A percentile compares a stretch with the other conserved stretches of the same genome.
These are phyloP conservation scores for Nigrospora oryzae DNA, from an alignment of 2,329 filamentous ascomycete species.

Conservation along the genomic window DNA sequence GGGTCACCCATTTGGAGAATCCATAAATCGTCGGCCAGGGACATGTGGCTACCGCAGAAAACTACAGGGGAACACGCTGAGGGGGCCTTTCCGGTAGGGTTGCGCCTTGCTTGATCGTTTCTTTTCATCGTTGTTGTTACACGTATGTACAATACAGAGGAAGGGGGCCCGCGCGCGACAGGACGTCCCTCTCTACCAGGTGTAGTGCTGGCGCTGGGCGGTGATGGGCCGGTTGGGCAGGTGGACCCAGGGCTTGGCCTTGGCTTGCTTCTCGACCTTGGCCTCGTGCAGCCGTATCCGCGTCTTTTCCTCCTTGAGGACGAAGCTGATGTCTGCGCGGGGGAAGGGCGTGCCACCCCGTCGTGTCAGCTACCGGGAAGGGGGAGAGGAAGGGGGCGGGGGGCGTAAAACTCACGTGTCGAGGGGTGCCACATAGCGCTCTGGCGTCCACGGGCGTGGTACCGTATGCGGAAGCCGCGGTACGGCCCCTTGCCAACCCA, in stretches of 20 bases:
- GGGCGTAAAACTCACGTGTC: conserved; percentile 53
- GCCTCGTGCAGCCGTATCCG: conserved; percentile 74
- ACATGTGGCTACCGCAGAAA: too few relatives aligned
- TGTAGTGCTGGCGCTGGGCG: conserved; percentile 81
- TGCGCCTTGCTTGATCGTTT: too few relatives aligned
- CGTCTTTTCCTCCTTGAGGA: conserved; percentile 92
- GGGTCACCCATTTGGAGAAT: too few relatives aligned
- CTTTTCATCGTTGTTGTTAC: not conserved
- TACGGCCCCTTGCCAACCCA: conserved; percentile 78
- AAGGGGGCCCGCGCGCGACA: not conserved
- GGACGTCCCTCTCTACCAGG: conserved; percentile 56
- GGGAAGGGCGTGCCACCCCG: too few relatives aligned
- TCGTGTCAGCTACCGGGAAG: too few relatives aligned
- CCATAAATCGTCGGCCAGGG: too few relatives aligned
- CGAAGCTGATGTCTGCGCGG: conserved; percentile 59
- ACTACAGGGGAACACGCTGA: too few relatives aligned
- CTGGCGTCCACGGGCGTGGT: conserved; percentile 67
- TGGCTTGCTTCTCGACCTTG: conserved; percentile 64
- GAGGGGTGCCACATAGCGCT: conserved; percentile 62
- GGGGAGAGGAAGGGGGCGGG: not conserved
- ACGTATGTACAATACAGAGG: conserved; percentile 3
- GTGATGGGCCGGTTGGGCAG: conserved; percentile 79
- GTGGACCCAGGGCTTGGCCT: conserved; percentile 76
- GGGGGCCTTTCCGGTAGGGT: too few relatives aligned
- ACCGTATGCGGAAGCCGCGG: conserved; percentile 50